Evolutionary conservation across 768 basidiomycete genomes (phyloP).

Genomic region (Mycena maculata): DNA sequence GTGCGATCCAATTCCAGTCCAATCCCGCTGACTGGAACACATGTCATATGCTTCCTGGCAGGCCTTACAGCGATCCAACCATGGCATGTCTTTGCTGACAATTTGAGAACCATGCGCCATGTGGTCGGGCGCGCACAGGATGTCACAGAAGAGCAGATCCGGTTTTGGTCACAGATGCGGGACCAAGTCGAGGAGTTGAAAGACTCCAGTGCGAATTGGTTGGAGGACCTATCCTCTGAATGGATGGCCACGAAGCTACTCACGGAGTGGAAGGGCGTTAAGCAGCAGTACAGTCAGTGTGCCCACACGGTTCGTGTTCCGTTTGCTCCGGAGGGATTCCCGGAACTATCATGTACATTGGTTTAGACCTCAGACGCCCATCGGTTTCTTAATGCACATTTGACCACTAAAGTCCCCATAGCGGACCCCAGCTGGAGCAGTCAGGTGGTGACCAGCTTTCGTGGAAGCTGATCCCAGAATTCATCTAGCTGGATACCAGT

Average conservation of each 20-base stretch:
- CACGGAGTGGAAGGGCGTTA: constrained; percentile 10
- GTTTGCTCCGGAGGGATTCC: background rate
- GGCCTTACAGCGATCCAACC: constrained; percentile 2
- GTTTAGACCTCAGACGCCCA: constrained; percentile 15
- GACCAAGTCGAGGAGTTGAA: constrained; percentile 10
- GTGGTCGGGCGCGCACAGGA: constrained; percentile 4
- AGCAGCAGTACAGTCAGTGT: constrained; percentile 11
- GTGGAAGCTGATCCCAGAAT: too few species aligned
- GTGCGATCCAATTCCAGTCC: constrained; percentile 4
- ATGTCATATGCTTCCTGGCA: constrained; percentile 1
- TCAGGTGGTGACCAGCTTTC: too few species aligned
- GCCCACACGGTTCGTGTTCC: constrained; percentile 12
- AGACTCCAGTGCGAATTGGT: constrained; percentile 11
- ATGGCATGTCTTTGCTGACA: constrained; percentile 7
- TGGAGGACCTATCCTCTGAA: constrained; percentile 17
- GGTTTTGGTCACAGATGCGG: constrained; percentile 11
- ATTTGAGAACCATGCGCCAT: background rate
- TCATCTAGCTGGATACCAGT: too few species aligned
- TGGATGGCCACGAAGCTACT: constrained; percentile 13
- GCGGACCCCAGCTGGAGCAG: too few species aligned
- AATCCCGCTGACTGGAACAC: background rate
- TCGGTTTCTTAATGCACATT: constrained; percentile 12
- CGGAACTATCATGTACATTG: background rate
- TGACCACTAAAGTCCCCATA: too few species aligned
- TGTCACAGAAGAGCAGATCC: constrained; percentile 1